Conservation (phyloP, 768 basidiomycete species). For the Panaeolus cyanescens region DNA sequence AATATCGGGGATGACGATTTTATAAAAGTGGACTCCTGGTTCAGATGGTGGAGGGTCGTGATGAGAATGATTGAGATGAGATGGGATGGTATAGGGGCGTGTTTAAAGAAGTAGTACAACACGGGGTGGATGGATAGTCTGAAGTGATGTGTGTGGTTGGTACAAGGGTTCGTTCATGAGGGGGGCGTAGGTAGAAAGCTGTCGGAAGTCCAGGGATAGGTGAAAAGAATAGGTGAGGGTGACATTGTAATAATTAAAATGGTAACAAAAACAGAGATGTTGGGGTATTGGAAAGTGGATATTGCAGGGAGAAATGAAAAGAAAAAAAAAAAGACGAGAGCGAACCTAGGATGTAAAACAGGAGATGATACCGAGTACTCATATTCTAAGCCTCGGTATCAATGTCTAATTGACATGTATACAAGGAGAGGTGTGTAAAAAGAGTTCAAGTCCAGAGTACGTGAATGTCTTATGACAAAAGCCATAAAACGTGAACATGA, state of each 20-base stretch:
- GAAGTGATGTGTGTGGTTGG: too few relatives aligned
- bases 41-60: too few relatives aligned
- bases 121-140: not conserved
- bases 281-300: not conserved
- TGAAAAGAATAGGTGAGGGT: not conserved
- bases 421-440: not conserved
- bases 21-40: too few relatives aligned
- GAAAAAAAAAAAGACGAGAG: not conserved
- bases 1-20: too few relatives aligned
- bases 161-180: too few relatives aligned
- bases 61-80: too few relatives aligned
- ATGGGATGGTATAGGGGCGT: too few relatives aligned
- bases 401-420: not conserved
- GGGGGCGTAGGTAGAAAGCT: too few relatives aligned
- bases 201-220: not conserved
- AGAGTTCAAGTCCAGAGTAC: not conserved
- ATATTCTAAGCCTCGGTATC: not conserved
- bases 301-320: constrained; percentile 2
- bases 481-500: not conserved
- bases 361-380: not conserved
- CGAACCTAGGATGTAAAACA: too few relatives aligned
- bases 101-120: too few relatives aligned
- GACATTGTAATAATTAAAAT: constrained; percentile 3
- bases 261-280: constrained; percentile 2
- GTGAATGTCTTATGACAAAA: not conserved